Base-by-base conservation (phyloP, 192 early-diverging fungal species). In the Irineochytrium annulatum region DNA sequence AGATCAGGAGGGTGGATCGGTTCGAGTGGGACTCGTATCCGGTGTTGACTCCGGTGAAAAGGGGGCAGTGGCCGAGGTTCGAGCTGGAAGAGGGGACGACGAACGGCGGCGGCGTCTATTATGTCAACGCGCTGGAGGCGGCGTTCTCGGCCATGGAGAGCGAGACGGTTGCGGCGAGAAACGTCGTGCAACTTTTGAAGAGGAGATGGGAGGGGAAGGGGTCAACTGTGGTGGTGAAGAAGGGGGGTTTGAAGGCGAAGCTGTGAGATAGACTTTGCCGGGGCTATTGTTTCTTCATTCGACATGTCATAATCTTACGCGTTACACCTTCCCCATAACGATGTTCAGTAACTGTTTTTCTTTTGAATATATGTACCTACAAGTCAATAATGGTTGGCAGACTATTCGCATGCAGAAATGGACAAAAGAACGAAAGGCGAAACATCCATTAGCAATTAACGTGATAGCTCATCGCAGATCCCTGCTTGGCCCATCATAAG, bases 71-170 rank as follows among this genome's bases (percentile, higher is more conserved):
- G 66, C 48, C 49, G 16, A 33, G 58, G 11, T 43, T 62, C 34
- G 45, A 66, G 20, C 45, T 75, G 19, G 58, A 73, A 29, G 48
- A 71, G 26, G 51, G 66, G 61, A 65, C 63, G 27, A 39, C 66
- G 4, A 60, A 66, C 0, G 58, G 65, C 28, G 68, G 69, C 32
- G 79, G 80, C 6, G 67, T 86, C 11, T 76, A 72, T 72, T 79
- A 84, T 59, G 57, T 81, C 13, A 86, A 86, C 59, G 72, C 75
- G 5, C 81, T 84, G 52, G 86, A 87, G 60, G 67, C 68, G 0
- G 64, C 73, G 20, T 75, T 87, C 46, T 86, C 84, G 72, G 80
- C 86, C 37, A 87, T 87, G 86, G 86, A 87, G 73, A 81, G 81
- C 11, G 75, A 83, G 56, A 81, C 80, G 2, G 65, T 87, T 1